phyloP scores from a whole-genome alignment of 371 early-diverging fungal genomes.

The Nematocida minor region DNA sequence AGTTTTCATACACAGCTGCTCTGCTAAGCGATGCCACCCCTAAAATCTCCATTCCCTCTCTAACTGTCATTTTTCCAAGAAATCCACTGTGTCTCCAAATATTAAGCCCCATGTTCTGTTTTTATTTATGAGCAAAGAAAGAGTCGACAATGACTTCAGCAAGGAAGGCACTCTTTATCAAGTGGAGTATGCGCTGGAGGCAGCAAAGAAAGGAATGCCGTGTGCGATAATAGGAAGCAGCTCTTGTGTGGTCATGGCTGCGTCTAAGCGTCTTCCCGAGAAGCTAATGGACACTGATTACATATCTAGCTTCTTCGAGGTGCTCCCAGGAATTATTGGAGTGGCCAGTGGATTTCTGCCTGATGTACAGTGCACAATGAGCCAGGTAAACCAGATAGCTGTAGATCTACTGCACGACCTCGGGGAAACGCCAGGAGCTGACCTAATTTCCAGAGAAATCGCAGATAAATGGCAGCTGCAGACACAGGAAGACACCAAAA shows the following conservation, averaged over 20 bases:
- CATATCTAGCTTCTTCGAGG: constrained; percentile 47
- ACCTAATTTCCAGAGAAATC: constrained; percentile 58
- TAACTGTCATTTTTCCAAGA: constrained; percentile 13
- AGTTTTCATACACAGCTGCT: background rate
- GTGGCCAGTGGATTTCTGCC: constrained; percentile 57
- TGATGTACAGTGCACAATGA: constrained; percentile 58
- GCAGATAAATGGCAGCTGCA: constrained; percentile 60
- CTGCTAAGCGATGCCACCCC: background rate
- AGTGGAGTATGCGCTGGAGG: constrained; percentile 65
- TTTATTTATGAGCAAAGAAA: constrained; percentile 38
- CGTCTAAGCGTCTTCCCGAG: constrained; percentile 50
- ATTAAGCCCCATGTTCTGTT: background rate
- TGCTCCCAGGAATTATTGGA: constrained; percentile 42
- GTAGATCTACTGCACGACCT: constrained; percentile 42
- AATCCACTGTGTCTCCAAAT: constrained; percentile 21
- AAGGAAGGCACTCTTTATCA: constrained; percentile 63
- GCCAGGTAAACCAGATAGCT: constrained; percentile 45
- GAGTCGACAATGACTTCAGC: constrained; percentile 59
- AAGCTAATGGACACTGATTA: constrained; percentile 54
- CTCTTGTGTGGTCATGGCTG: constrained; percentile 55
- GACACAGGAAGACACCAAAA: constrained; percentile 56
- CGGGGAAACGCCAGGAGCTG: constrained; percentile 60
- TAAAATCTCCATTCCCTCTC: constrained; percentile 22
- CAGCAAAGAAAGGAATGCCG: constrained; percentile 58
- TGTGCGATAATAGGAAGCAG: constrained; percentile 52